Evolutionary conservation across 805 yeast species (phyloP), one percentile per base, ranked within the genome.

Genomic region (Candida verbasci): DNA sequence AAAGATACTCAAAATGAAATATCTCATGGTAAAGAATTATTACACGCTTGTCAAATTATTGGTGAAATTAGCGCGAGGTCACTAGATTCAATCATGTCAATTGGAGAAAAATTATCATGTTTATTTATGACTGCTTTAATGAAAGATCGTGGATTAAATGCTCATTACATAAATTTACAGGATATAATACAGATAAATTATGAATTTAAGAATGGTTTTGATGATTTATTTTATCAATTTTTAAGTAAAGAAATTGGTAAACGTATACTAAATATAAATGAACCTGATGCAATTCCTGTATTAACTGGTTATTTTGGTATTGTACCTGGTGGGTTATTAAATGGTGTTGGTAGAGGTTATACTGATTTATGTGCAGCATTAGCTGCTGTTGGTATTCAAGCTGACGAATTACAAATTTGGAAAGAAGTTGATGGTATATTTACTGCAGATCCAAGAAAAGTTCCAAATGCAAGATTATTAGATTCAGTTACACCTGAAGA

Each of bases 351-450:
- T 30, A 80, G 98, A 55, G 98, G 98, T 25, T 93, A 93, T 62
- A 93, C 98, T 8, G 98, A 93, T 59, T 68, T 93, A 49, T 93
- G 98, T 70, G 98, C 98, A 14, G 98, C 97, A 1, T 72, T 93
- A 53, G 76, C 88, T 26, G 96, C 98, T 0, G 97, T 93, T 20
- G 98, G 97, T 1, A 62, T 83, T 34, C 77, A 73, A 44, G 97
- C 97, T 4, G 94, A 87, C 30, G 98, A 93, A 62, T 71, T 93
- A 44, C 98, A 93, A 65, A 86, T 93, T 34, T 93, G 98, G 98
- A 93, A 93, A 53, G 98, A 93, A 67, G 98, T 93, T 35, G 98
- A 93, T 58, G 98, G 98, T 50, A 93, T 93, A 26, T 93, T 93
- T 68, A 89, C 97, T 0, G 98, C 98, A 3, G 98, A 93, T 58